Evolutionary conservation across 306 rosid genomes (phyloP).

Genomic region (Vigna nakashimae): DNA sequence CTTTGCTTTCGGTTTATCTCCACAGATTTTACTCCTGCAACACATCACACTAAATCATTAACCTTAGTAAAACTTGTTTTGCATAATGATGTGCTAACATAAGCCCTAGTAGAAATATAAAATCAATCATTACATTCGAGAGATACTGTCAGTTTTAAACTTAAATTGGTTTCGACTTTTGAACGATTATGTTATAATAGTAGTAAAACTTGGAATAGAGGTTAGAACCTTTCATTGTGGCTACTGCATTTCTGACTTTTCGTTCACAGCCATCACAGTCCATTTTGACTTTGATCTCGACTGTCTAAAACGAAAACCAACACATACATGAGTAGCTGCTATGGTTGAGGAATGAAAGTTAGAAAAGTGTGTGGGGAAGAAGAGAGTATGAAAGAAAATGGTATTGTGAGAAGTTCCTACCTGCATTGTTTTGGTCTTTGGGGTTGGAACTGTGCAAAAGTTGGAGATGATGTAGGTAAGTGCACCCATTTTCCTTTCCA

Average conservation of each 20-base stretch:
- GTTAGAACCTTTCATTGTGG: constrained; percentile 74
- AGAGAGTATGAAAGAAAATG: neutral
- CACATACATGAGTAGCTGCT: neutral
- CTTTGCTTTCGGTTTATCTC: constrained; percentile 87
- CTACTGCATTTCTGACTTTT: constrained; percentile 73
- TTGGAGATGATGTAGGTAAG: constrained; percentile 69
- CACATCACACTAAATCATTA: neutral
- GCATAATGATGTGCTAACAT: neutral
- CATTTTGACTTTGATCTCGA: constrained; percentile 87
- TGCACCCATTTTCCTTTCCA: constrained; percentile 74
- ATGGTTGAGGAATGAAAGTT: neutral
- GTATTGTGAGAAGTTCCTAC: constrained; percentile 41
- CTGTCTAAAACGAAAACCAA: constrained; percentile 58
- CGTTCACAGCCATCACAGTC: constrained; percentile 97
- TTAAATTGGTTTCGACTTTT: no score
- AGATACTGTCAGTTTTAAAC: no score
- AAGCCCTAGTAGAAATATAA: no score
- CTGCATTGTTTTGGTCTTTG: constrained; percentile 82
- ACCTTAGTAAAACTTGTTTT: neutral
- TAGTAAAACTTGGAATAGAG: constrained; percentile 1
- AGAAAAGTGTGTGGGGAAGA: neutral
- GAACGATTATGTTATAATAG: no score
- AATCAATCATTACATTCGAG: no score
- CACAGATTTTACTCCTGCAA: constrained; percentile 76
- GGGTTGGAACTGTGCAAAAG: constrained; percentile 66